Evolutionary conservation across 176 grass and related monocot genomes (phyloP), one percentile per base, ranked within the genome.

Genomic region (Ananas comosus): DNA sequence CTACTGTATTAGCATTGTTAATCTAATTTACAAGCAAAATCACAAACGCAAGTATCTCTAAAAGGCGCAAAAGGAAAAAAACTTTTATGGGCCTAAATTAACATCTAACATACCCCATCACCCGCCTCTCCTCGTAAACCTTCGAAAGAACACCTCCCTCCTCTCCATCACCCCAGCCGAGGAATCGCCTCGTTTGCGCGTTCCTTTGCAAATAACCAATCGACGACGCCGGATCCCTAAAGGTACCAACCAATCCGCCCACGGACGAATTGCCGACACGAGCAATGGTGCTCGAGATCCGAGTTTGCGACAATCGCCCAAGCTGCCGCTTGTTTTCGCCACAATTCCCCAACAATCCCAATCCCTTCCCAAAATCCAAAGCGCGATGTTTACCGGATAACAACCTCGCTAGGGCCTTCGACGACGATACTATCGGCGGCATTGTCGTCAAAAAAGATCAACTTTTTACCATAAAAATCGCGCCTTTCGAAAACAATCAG

Each of bases 91-190:
- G 23, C 33, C 33, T 42, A 42, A 42, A 67, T 67, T 14, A 10
- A 13, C 24, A 9, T 48, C 12, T 10, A 16, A 10, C 80, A 48
- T 91, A 99, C 94, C 94, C 94, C 63, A 99, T 86, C 27, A 90
- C 82, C 49, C 84, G 86, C 75, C 72, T 81, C 86, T 93, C 94
- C 74, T 93, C 87, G 12, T 93, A 87, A 61, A 81, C 82, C 80
- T 99, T 99, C 13, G 94, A 90, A 76, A 99, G 94, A 50, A 85
- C 84, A 82, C 53, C 68, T 42, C 84, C 86, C 80, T 93, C 94
- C 17, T 93, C 94, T 70, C 89, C 89, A 54, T 90, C 89, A 58
- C 84, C 81, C 64, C 89, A 97, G 16, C 94, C 94, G 63, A 97
- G 87, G 80, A 97, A 97, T 48, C 69, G 52, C 85, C 94, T 87